These are phyloP conservation scores for Schizochytrium sp. DNA, from an alignment of 108 stramenopile genomes.

Conservation along the genomic window DNA sequence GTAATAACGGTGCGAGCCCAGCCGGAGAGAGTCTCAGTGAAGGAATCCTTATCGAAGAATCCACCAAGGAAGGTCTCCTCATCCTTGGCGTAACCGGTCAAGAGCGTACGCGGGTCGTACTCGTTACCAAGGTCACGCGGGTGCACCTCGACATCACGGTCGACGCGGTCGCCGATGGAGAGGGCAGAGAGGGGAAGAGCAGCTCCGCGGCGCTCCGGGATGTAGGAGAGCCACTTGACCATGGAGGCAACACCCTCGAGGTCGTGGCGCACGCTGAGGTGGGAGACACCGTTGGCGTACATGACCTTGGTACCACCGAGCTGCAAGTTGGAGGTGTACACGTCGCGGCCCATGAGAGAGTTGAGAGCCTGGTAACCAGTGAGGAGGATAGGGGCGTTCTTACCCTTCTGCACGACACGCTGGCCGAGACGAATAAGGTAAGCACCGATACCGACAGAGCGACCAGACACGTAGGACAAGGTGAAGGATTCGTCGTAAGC, in stretches of 20 bases:
- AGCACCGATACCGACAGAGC: conserved; percentile 99
- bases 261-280: conserved; percentile 89
- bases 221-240: conserved; percentile 93
- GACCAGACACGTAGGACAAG: conserved; percentile 91
- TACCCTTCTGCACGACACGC: conserved; percentile 95
- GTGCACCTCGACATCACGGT: conserved; percentile 84
- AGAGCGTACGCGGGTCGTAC: conserved; percentile 91
- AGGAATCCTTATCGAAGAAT: conserved; percentile 95
- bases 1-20: conserved; percentile 99
- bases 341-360: conserved; percentile 97
- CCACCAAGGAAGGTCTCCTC: conserved; percentile 84
- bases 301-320: conserved; percentile 97
- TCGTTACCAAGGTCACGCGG: conserved; percentile 84
- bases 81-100: conserved; percentile 77
- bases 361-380: conserved; percentile 99
- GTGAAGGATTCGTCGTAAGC: conserved; percentile 98
- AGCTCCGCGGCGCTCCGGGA: conserved; percentile 78
- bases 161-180: conserved; percentile 84
- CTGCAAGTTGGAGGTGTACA: conserved; percentile 99
- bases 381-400: conserved; percentile 93
- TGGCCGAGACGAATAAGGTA: conserved; percentile 98
- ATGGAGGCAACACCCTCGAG: conserved; percentile 87
- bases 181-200: conserved; percentile 39
- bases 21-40: conserved; percentile 92
- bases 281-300: conserved; percentile 97